Base-by-base conservation (phyloP, 2,329 filamentous ascomycete species). In the Sarocladium kiliense region DNA sequence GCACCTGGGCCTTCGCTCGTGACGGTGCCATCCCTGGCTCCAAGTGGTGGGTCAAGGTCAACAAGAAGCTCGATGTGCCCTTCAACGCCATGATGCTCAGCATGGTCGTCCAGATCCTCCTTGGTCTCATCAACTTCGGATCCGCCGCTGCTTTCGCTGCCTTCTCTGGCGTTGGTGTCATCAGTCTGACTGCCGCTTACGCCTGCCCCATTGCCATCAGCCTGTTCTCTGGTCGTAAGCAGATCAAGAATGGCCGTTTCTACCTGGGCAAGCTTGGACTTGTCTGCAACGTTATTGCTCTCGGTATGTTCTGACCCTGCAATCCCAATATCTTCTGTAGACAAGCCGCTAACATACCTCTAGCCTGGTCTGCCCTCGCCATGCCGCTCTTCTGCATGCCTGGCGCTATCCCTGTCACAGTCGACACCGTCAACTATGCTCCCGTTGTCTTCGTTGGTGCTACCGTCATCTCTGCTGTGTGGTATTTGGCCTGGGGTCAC, bases 381-480 rank as follows among this genome's bases (percentile, higher is more conserved):
- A 81, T 89, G 54, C 86, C 87, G 1, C 79, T 90, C 16, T 90
- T 90, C 76, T 90, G 84, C 70, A 88, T 88, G 84, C 87, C 86
- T 0, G 78, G 82, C 0, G 70, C 70, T 42, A 72, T 88, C n/a
- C 83, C 83, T 5, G 83, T 87, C 37, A 78, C 77, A 0, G 69
- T 65, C 27, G 66, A 71, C 18, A 77, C 74, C 37, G 86, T 89
- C 76, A 91, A 91, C 76, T 91, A 89, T 68, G 87, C 86, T 1
- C 84, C 84, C 14, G 87, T 85, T 32, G 87, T 91, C n/a, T 89
- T 90, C 61, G 79, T 86, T 25, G 84, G 76, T 4, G 86, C 88
- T 58, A 78, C 81, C 55, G 50, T 74, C 37, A 77, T 89, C 56
- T 81, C 87, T 1, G 77, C 75, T 10, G 68, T 72, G 7, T 91